Evolutionary conservation across 306 rosid species (phyloP), one percentile per base, ranked within the genome.

Genomic region (Citrullus mucosospermus): DNA sequence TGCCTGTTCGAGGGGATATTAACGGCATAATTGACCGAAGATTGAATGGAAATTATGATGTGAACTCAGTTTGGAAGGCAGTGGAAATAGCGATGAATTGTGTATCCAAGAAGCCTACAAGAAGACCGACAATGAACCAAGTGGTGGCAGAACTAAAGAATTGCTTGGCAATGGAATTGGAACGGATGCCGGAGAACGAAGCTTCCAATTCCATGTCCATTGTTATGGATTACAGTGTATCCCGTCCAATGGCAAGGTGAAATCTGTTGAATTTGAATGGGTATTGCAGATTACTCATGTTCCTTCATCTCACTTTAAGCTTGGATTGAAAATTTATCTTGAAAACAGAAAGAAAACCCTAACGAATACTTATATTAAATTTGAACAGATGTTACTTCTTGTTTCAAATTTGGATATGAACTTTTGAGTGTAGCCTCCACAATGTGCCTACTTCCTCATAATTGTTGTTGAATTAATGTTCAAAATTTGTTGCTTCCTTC

Each of bases 31-130:
- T 82, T 14, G 84, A 85, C 38, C 57, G 32, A 6, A 78, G 70
- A 57, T 41, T 85, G 9, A 55, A 50, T 10, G 67, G 78, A 20
- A 77, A 59, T 17, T 80, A 73, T 39, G 76, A 85, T 32, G 41
- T 6, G 10, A 85, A 60, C 75, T 82, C 82, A 2, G 79, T 22
- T 2, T 85, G 84, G 86, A 82, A 82, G 79, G 84, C 82, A 15
- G 78, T 82, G 30, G 86, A 85, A 63, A 30, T 80, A 60, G 86
- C 80, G 66, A 25, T 78, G 80, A 59, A 54, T 53, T 82, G 82
- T 57, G 70, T 60, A 15, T 65, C 76, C 18, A 10, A 1, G 4
- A 41, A 53, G 10, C 6, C 78, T 41, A 16, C 8, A 41, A 53
- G 28, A 59, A 78, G 77, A 69, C 88, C 86, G 3, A 66, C 9